phyloP scores from a whole-genome alignment of 1,139 yeast species.

The Nakaseomyces sp. region DNA sequence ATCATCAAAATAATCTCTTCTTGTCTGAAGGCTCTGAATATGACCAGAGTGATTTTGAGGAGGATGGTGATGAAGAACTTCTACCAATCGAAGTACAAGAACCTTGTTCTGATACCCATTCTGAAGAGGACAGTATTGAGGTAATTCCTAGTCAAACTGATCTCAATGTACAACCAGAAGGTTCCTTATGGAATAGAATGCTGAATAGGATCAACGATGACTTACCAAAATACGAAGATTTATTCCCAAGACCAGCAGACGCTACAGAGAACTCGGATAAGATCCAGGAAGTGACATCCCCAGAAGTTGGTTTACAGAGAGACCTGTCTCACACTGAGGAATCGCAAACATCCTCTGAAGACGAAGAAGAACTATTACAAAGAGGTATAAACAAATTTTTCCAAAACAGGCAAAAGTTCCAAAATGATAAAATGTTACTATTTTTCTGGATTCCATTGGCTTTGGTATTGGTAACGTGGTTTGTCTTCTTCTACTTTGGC shows the following conservation, averaged over 20 bases:
- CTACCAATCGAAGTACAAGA: conserved; percentile 15
- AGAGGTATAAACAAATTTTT: conserved; percentile 48
- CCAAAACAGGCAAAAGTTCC: conserved; percentile 55
- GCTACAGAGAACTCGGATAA: not conserved
- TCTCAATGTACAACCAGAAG: conserved; percentile 9
- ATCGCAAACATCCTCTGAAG: conserved; percentile 22
- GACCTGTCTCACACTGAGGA: conserved; percentile 15
- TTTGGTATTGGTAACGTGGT: conserved; percentile 43
- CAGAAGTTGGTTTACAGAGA: not conserved
- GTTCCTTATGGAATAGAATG: conserved; percentile 54
- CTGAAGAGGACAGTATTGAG: not conserved
- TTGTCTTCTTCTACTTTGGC: conserved; percentile 48
- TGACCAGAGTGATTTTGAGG: conserved; percentile 25
- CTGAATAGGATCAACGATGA: conserved; percentile 51
- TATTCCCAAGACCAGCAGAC: conserved; percentile 46
- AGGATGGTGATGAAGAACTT: conserved; percentile 29
- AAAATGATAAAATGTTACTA: conserved; percentile 75
- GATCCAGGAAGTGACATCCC: not conserved
- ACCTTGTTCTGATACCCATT: conserved; percentile 16
- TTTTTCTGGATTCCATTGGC: conserved; percentile 82
- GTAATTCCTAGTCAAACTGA: not conserved
- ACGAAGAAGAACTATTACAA: conserved; percentile 41
- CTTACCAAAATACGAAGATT: conserved; percentile 72
- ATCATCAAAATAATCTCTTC: not conserved
- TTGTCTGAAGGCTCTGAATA: conserved; percentile 24